Conservation (phyloP, 495 filamentous ascomycete species). For the Collariella sp. region DNA sequence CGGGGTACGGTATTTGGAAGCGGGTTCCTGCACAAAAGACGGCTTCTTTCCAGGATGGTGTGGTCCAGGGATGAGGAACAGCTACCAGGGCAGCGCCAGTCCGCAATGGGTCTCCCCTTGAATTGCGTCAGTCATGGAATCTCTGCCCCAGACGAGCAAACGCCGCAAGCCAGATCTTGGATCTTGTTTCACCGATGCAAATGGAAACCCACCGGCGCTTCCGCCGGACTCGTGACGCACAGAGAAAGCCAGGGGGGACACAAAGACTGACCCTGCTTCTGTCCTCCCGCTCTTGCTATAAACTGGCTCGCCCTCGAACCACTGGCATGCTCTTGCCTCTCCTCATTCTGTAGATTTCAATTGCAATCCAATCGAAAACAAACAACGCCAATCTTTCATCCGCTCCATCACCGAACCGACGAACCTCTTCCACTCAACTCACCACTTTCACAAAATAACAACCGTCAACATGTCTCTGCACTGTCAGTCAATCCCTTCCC, state of each 20-base stretch:
- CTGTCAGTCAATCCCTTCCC: conserved; percentile 35
- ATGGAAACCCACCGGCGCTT: background rate
- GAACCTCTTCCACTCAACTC: background rate
- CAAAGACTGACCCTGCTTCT: conserved; percentile 2
- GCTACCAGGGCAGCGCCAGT: background rate
- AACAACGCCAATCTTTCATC: background rate
- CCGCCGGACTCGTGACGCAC: conserved; percentile 24
- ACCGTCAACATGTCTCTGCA: conserved; percentile 48
- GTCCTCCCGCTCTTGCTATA: conserved; percentile 8
- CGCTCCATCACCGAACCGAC: background rate
- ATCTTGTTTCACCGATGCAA: background rate
- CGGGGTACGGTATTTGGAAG: background rate
- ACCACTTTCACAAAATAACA: conserved; percentile 2
- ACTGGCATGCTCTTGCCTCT: conserved; percentile 1
- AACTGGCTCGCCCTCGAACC: conserved; percentile 9
- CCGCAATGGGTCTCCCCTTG: background rate
- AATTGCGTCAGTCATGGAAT: conserved; percentile 1
- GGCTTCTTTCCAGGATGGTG: background rate
- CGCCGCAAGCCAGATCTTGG: background rate
- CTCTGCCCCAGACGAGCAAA: background rate
- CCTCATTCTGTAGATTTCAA: background rate
- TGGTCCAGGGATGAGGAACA: background rate
- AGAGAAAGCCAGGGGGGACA: conserved; percentile 7
- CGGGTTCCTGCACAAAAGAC: background rate
- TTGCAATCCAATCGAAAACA: conserved; percentile 1